Conservation (phyloP, 2,329 filamentous ascomycete genomes). For the Pseudogymnoascus sp. region DNA sequence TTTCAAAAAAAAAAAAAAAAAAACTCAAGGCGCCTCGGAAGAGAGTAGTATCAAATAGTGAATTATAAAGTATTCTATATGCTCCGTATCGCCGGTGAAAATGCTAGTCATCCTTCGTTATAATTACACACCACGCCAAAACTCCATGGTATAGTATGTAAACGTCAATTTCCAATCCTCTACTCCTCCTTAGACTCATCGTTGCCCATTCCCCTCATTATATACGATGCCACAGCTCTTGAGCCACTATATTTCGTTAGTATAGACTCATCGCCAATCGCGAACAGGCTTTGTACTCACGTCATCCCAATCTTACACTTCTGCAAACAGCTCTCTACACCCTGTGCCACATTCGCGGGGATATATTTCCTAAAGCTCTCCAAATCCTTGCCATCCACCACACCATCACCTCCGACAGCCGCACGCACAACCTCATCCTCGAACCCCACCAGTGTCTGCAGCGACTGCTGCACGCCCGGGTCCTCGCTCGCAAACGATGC, state of each 20-base stretch:
- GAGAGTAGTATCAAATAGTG: neutral
- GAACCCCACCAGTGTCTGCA: slow-evolving; percentile 31
- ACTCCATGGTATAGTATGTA: neutral
- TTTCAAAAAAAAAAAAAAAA: no score
- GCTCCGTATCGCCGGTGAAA: neutral
- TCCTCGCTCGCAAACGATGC: slow-evolving; percentile 25
- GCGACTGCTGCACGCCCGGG: slow-evolving; percentile 29
- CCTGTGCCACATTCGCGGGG: slow-evolving; percentile 36
- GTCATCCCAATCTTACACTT: slow-evolving; percentile 32
- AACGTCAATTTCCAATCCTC: neutral
- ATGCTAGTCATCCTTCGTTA: neutral
- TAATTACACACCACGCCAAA: neutral
- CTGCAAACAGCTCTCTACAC: slow-evolving; percentile 36
- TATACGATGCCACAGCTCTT: neutral
- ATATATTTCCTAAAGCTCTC: slow-evolving; percentile 25
- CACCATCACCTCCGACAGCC: slow-evolving; percentile 21
- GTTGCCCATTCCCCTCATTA: neutral
- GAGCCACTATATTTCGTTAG: neutral
- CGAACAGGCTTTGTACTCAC: slow-evolving; percentile 11
- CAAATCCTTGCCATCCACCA: slow-evolving; percentile 26
- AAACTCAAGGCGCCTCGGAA: neutral
- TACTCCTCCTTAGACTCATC: neutral
- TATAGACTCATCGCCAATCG: neutral
- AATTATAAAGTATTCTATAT: slow-evolving; percentile 2
- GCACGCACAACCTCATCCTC: slow-evolving; percentile 28